Base-by-base conservation (phyloP, 2,329 filamentous ascomycete species). In the Trichoderma atroviride region DNA sequence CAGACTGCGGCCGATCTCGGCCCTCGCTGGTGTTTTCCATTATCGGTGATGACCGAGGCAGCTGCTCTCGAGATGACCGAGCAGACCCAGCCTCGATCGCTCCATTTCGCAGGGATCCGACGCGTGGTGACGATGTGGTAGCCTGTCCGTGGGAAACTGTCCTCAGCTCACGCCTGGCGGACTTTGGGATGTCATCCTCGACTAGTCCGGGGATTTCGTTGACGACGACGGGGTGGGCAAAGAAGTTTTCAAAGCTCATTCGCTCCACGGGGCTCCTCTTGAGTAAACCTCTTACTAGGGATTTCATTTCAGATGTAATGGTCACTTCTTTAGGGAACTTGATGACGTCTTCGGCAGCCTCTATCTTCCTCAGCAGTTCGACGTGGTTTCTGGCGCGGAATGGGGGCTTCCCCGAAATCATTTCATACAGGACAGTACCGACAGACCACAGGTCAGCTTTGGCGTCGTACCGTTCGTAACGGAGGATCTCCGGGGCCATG, bases 381-480 rank as follows among this genome's bases (percentile, higher is more conserved):
- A 99, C 94, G 76, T 99, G 96, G 77, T 99, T 98, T 68, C 89
- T 89, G 37, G 96, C 96, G 73, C 93, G 87, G 81, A 98, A 99
- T 0, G 96, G 96, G 27, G 96, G 94, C 71, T 89, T 91, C 65
- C 94, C 95, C 7, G 91, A 92, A 71, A 96, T 89, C 94, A 99
- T 97, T 81, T 99, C 96, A 78, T 93, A 97, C 29, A 97, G 83
- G 10, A 99, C 96, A 22, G 96, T 97, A 62, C 96, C 96, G 40
- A 97, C 93, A 27, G 96, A 99, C 96, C 96, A 99, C 40, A 99
- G 83, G 82, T 99, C 96, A 58, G 94, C 95, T 80, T 97, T 97
- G 72, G 95, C 93, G 81, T 97, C 95, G 79, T 99, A 99, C 76
- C 95, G 95, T 79, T 99, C 94, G 76, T 98, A 99, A 70, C 94